Conservation (phyloP, 768 basidiomycete species). For the Leccinum disarticulatum region DNA sequence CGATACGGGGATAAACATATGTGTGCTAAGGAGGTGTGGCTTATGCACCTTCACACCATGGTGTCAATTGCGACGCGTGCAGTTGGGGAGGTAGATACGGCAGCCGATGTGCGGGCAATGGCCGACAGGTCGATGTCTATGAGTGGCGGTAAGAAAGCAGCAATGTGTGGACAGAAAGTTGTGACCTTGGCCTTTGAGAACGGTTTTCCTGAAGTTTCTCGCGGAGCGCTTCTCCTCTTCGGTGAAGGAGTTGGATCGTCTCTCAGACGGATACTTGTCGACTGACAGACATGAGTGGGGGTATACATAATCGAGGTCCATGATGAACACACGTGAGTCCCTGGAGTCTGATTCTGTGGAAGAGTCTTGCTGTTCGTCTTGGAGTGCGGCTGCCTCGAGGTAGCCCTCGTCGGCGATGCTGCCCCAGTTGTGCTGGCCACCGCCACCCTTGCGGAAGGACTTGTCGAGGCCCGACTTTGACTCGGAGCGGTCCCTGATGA, state of each 20-base stretch:
- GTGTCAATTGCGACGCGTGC: slow-evolving; percentile 4
- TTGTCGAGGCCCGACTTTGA: slow-evolving; percentile 75
- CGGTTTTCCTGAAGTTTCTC: slow-evolving; percentile 68
- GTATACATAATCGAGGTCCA: background rate
- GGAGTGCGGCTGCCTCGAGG: slow-evolving; percentile 55
- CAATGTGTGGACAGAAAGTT: background rate
- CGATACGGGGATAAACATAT: background rate
- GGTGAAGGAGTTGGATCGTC: slow-evolving; percentile 45
- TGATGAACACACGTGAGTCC: slow-evolving; percentile 20
- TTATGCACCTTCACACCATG: slow-evolving; percentile 22
- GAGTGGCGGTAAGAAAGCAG: slow-evolving; percentile 3
- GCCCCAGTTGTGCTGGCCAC: slow-evolving; percentile 87
- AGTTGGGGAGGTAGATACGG: slow-evolving; percentile 56
- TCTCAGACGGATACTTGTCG: slow-evolving; percentile 33
- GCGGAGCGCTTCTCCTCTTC: slow-evolving; percentile 69
- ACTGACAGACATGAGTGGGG: slow-evolving; percentile 16
- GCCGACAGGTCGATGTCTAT: slow-evolving; percentile 60
- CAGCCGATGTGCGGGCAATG: slow-evolving; percentile 83
- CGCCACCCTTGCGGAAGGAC: slow-evolving; percentile 73
- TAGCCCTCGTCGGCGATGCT: slow-evolving; percentile 60
- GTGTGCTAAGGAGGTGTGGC: background rate
- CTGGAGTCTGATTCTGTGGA: slow-evolving; percentile 33
- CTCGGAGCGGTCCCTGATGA: slow-evolving; percentile 75
- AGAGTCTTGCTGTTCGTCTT: slow-evolving; percentile 55
- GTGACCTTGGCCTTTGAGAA: slow-evolving; percentile 59